Percentiles rank a stretch among this genome's conserved stretches.
phyloP scores from a whole-genome alignment of 306 rosid genomes.

The Rosa rugosa region DNA sequence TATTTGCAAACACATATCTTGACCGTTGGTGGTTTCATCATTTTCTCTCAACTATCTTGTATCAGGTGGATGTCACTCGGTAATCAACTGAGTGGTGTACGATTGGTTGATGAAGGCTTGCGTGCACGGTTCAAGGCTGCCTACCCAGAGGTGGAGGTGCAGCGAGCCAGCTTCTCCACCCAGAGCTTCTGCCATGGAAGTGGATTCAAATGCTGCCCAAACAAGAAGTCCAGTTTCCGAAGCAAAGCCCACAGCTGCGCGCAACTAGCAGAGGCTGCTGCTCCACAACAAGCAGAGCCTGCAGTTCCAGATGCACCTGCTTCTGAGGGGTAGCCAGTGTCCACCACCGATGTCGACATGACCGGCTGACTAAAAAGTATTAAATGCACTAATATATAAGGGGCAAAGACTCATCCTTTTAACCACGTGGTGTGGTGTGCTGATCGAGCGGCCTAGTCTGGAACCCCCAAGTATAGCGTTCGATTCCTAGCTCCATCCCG shows the following conservation, averaged over 20 bases:
- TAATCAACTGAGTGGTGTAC: slow-evolving; percentile 84
- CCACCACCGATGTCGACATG: slow-evolving; percentile 47
- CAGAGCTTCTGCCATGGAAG: slow-evolving; percentile 75
- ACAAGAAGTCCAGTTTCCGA: slow-evolving; percentile 62
- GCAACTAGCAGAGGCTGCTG: slow-evolving; percentile 47
- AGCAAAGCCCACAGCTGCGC: slow-evolving; percentile 34
- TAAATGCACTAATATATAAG: too few relatives aligned
- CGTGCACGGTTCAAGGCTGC: slow-evolving; percentile 98
- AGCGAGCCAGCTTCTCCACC: slow-evolving; percentile 92
- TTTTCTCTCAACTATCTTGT: slow-evolving; percentile 3
- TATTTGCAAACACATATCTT: neutral
- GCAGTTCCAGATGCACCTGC: slow-evolving; percentile 45
- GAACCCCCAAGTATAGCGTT: too few relatives aligned
- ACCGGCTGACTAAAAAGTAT: slow-evolving; percentile 34
- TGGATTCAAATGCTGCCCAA: slow-evolving; percentile 56
- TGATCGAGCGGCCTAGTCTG: too few relatives aligned
- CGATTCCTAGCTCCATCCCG: too few relatives aligned
- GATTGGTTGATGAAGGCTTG: slow-evolving; percentile 92
- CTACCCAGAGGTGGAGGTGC: slow-evolving; percentile 93
- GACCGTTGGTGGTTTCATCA: neutral
- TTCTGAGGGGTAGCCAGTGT: slow-evolving; percentile 56
- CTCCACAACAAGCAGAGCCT: slow-evolving; percentile 46
- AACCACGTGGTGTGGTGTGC: too few relatives aligned
- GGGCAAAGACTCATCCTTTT: too few relatives aligned
- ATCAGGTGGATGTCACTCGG: slow-evolving; percentile 98